Conservation (phyloP, 2,329 filamentous ascomycete species). For the Fusarium stilboides region DNA sequence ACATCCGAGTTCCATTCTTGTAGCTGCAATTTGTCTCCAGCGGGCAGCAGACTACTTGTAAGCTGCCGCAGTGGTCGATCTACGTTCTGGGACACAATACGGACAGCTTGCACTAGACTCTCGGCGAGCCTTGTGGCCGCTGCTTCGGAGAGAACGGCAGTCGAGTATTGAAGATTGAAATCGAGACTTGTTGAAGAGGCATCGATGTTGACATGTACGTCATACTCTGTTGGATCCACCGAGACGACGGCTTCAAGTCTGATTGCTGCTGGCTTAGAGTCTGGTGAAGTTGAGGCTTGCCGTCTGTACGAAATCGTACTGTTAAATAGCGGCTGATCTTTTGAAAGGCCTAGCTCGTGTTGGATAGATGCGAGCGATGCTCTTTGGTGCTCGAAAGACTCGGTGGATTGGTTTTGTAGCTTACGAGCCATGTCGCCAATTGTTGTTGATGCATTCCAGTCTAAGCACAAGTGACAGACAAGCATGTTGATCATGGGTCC, state of each 20-base stretch:
- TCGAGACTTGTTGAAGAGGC: conserved; percentile 12
- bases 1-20: conserved; percentile 3
- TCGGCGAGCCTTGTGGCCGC: conserved; percentile 6
- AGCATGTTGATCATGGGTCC: conserved; percentile 11
- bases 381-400: conserved; percentile 7
- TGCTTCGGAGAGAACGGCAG: conserved; percentile 6
- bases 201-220: conserved; percentile 10
- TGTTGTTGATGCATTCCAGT: conserved; percentile 1
- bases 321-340: conserved; percentile 9
- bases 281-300: neutral
- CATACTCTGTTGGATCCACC: conserved; percentile 12
- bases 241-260: neutral
- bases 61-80: conserved; percentile 1
- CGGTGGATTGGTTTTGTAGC: conserved; percentile 1
- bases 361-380: conserved; percentile 11
- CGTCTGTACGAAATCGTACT: conserved; percentile 7
- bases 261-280: conserved; percentile 4
- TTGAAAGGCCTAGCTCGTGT: conserved; percentile 7
- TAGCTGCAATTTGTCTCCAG: neutral
- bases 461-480: conserved; percentile 1
- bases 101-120: conserved; percentile 6
- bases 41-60: conserved; percentile 1
- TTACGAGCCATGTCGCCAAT: conserved; percentile 3
- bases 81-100: conserved; percentile 1
- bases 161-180: conserved; percentile 13